A percentile compares a stretch with the other conserved stretches of the same genome.
Evolutionary conservation across 371 early-diverging fungal species (phyloP).

Genomic region (Mucor indicus): DNA sequence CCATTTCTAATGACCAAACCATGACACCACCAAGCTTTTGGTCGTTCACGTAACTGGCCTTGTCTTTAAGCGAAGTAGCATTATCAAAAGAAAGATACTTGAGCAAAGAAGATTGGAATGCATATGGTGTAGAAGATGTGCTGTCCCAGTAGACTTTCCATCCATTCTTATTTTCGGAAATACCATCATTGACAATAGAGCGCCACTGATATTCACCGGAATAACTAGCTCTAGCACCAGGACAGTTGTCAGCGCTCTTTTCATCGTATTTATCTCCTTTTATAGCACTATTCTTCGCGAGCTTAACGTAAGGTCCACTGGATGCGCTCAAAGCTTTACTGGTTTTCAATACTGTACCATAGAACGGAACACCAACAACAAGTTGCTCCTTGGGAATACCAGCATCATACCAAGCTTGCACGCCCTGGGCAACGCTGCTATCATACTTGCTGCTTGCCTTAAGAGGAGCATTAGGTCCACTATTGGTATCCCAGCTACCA

Average conservation of each 20-base stretch:
- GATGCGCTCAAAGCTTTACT: slow-evolving; percentile 5
- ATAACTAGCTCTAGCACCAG: slow-evolving; percentile 21
- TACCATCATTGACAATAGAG: slow-evolving; percentile 56
- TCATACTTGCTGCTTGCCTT: slow-evolving; percentile 26
- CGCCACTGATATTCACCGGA: slow-evolving; percentile 65
- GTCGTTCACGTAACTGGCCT: slow-evolving; percentile 45
- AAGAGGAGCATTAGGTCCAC: slow-evolving; percentile 66
- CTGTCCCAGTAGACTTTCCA: slow-evolving; percentile 66
- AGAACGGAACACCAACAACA: slow-evolving; percentile 59
- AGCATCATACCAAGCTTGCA: slow-evolving; percentile 53
- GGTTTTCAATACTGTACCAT: slow-evolving; percentile 45
- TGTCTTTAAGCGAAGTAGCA: slow-evolving; percentile 39
- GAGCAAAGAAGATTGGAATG: slow-evolving; percentile 30
- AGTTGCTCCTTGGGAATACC: slow-evolving; percentile 59
- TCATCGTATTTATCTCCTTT: slow-evolving; percentile 21
- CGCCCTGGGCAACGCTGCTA: slow-evolving; percentile 44
- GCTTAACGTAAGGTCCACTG: slow-evolving; percentile 19
- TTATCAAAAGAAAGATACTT: slow-evolving; percentile 39
- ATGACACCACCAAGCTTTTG: slow-evolving; percentile 55
- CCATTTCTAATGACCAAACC: slow-evolving; percentile 57
- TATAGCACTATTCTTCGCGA: slow-evolving; percentile 10
- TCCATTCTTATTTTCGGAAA: slow-evolving; percentile 39
- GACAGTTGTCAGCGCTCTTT: slow-evolving; percentile 7
- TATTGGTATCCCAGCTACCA: slow-evolving; percentile 58
- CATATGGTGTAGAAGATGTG: slow-evolving; percentile 58